phyloP scores from a whole-genome alignment of 2,329 filamentous ascomycete genomes.

The Stagonosporopsis chrysanthemi region DNA sequence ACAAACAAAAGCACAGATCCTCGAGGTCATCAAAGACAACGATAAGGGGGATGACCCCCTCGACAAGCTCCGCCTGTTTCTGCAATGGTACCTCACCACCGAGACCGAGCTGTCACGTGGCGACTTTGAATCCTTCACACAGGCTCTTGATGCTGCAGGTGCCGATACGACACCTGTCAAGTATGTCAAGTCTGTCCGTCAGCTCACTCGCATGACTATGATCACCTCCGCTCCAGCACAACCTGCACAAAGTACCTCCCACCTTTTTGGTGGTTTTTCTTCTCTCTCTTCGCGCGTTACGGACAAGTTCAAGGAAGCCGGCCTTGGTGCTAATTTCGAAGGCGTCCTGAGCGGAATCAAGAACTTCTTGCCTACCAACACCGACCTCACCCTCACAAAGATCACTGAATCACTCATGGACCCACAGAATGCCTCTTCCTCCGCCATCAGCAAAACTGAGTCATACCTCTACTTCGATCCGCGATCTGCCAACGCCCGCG shows the following conservation, averaged over 20 bases:
- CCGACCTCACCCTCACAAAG: conserved; percentile 95
- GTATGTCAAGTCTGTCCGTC: conserved; percentile 82
- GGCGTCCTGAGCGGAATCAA: conserved; percentile 95
- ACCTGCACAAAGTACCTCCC: conserved; percentile 69
- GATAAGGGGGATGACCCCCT: conserved; percentile 83
- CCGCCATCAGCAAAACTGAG: conserved; percentile 94
- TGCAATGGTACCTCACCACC: conserved; percentile 91
- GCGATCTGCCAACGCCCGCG: conserved; percentile 87
- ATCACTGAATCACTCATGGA: conserved; percentile 99
- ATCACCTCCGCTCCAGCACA: conserved; percentile 82
- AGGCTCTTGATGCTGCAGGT: conserved; percentile 78
- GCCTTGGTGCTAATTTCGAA: conserved; percentile 87
- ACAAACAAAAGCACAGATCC: conserved; percentile 85
- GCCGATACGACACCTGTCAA: conserved; percentile 79
- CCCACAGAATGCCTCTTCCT: conserved; percentile 84
- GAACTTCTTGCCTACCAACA: conserved; percentile 95
- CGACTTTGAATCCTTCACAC: conserved; percentile 87
- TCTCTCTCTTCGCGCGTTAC: conserved; percentile 91
- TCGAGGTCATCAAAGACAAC: conserved; percentile 82
- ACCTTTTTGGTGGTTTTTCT: conserved; percentile 92
- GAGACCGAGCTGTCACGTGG: conserved; percentile 84
- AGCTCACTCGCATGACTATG: conserved; percentile 98
- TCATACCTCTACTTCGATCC: conserved; percentile 98
- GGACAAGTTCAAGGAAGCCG: conserved; percentile 91
- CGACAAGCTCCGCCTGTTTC: conserved; percentile 92